Conservation (phyloP, 192 early-diverging fungal species). For the Ambispora gerdemannii region DNA sequence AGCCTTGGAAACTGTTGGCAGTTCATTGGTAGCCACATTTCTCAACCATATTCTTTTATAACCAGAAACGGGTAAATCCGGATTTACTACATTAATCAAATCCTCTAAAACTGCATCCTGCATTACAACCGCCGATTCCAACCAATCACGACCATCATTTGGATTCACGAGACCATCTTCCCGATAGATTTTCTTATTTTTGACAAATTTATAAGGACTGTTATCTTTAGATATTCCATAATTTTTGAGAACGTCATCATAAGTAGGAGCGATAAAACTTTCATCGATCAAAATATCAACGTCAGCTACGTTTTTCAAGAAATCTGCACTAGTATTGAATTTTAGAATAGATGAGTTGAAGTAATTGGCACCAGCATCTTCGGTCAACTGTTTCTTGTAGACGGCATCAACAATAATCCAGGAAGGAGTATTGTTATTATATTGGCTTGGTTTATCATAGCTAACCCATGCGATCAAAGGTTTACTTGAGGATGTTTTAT, state of each 20-base stretch:
- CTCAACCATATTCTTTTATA: constrained; percentile 66
- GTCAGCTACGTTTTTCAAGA: constrained; percentile 50
- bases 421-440: constrained; percentile 67
- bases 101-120: constrained; percentile 70
- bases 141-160: constrained; percentile 67
- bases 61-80: constrained; percentile 45
- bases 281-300: constrained; percentile 73
- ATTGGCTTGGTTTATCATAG: constrained; percentile 55
- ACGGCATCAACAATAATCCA: constrained; percentile 55
- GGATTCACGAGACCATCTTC: constrained; percentile 64
- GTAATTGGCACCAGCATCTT: constrained; percentile 65
- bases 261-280: constrained; percentile 49
- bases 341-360: constrained; percentile 41
- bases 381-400: constrained; percentile 59
- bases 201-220: constrained; percentile 58
- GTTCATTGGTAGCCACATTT: constrained; percentile 58
- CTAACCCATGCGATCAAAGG: constrained; percentile 63
- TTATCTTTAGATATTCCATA: constrained; percentile 48
- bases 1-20: constrained; percentile 46
- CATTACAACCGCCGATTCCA: constrained; percentile 62
- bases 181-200: constrained; percentile 60
- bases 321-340: constrained; percentile 42
- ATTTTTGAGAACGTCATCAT: constrained; percentile 51
- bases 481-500: constrained; percentile 18
- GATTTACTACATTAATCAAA: constrained; percentile 61